These are phyloP conservation scores for Sugiyamaella boreocaroliniensis DNA, from an alignment of 805 yeast genomes.

Conservation along the genomic window DNA sequence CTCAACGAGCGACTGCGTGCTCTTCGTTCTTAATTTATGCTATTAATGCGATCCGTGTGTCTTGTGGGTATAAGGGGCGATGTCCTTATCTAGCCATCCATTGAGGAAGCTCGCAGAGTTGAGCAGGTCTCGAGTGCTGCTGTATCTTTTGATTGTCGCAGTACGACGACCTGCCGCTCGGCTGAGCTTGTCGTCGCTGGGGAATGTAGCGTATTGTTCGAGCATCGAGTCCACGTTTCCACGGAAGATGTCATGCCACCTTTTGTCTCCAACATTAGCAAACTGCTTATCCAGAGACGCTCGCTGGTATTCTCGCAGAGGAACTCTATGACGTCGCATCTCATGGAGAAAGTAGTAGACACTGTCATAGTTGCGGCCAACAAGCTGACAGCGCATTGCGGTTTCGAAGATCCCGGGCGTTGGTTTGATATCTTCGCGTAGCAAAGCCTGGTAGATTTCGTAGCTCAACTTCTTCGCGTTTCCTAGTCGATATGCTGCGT, in stretches of 20 bases:
- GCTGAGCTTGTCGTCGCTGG: slow-evolving; percentile 10
- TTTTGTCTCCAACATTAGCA: slow-evolving; percentile 3
- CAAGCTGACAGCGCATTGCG: slow-evolving; percentile 21
- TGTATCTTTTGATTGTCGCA: not conserved
- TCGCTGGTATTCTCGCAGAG: slow-evolving; percentile 8
- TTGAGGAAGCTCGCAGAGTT: slow-evolving; percentile 1
- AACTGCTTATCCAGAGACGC: slow-evolving; percentile 7
- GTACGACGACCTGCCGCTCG: not conserved
- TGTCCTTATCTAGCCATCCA: slow-evolving; percentile 1
- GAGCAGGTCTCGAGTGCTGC: slow-evolving; percentile 1
- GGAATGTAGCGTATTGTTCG: slow-evolving; percentile 4
- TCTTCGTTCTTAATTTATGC: slow-evolving; percentile 40
- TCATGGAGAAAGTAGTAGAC: slow-evolving; percentile 21
- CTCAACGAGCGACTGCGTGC: slow-evolving; percentile 87
- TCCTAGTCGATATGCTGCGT: slow-evolving; percentile 23
- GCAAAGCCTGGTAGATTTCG: slow-evolving; percentile 22
- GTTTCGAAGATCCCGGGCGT: slow-evolving; percentile 24
- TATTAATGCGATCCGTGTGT: not conserved
- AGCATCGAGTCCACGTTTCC: not conserved
- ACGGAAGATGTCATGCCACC: slow-evolving; percentile 1
- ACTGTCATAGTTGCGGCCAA: slow-evolving; percentile 18
- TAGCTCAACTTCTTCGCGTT: slow-evolving; percentile 25
- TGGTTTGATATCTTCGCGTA: slow-evolving; percentile 9
- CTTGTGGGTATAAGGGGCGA: not conserved
- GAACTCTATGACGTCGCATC: slow-evolving; percentile 21